These are phyloP conservation scores for Zasmidium angulare DNA, from an alignment of 2,329 filamentous ascomycete genomes.

Conservation along the genomic window DNA sequence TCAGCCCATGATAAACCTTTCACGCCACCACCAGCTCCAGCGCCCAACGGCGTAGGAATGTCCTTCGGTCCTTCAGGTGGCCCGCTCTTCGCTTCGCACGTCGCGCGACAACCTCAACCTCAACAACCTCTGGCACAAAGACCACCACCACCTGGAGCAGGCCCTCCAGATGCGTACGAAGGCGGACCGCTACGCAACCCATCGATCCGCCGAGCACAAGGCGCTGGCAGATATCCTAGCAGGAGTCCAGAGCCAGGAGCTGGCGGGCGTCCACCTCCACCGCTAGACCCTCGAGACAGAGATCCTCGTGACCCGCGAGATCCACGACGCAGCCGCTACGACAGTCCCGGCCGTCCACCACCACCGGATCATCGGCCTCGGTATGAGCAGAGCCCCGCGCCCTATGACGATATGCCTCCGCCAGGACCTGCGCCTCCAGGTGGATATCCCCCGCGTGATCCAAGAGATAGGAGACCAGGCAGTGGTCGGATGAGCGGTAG, in stretches of 20 bases:
- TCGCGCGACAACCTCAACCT: constrained; percentile 19
- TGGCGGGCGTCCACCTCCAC: constrained; percentile 9
- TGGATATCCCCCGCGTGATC: constrained; percentile 10
- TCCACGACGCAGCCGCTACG: constrained; percentile 6
- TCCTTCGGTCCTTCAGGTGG: constrained; percentile 46
- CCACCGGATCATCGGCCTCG: constrained; percentile 3
- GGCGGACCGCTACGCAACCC: constrained; percentile 19
- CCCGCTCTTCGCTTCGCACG: constrained; percentile 44
- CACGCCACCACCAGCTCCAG: constrained; percentile 19
- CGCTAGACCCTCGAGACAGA: constrained; percentile 1
- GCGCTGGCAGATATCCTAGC: constrained; percentile 15
- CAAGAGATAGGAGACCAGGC: constrained; percentile 11
- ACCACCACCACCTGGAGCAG: constrained; percentile 10
- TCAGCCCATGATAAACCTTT: constrained; percentile 22
- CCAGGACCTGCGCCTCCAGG: constrained; percentile 1
- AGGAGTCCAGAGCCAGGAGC: constrained; percentile 15
- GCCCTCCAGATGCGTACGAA: constrained; percentile 14
- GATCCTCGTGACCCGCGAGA: not conserved
- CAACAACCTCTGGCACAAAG: constrained; percentile 10
- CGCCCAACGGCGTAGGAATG: constrained; percentile 22
- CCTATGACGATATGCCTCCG: constrained; percentile 7
- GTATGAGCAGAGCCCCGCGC: constrained; percentile 14
- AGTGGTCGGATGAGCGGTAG: constrained; percentile 13
- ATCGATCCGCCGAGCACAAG: constrained; percentile 17
- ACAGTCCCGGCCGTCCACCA: constrained; percentile 11